phyloP scores from a whole-genome alignment of 1,139 yeast genomes.

The Pichia kudriavzevii region DNA sequence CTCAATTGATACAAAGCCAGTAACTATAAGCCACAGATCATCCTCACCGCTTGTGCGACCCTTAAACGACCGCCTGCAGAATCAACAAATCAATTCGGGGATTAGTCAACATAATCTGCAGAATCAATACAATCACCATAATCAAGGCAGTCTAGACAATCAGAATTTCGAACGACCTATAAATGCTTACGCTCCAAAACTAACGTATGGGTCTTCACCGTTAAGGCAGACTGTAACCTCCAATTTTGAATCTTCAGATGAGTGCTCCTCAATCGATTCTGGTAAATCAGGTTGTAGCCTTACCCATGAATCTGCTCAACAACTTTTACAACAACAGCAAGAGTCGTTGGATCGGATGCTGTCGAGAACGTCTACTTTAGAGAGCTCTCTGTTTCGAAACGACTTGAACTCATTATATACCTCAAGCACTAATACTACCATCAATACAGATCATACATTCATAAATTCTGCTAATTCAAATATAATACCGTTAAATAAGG shows the following conservation, averaged over 20 bases:
- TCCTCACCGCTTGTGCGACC: too few species aligned
- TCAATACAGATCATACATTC: background rate
- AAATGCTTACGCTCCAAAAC: constrained; percentile 3
- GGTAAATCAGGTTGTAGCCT: constrained; percentile 17
- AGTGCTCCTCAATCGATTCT: constrained; percentile 20
- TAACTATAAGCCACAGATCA: too few species aligned
- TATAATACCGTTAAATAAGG: constrained; percentile 27
- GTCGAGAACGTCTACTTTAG: constrained; percentile 11
- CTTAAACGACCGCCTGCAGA: too few species aligned
- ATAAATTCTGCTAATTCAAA: constrained; percentile 7
- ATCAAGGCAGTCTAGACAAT: too few species aligned
- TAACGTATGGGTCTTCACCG: constrained; percentile 18
- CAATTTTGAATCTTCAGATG: constrained; percentile 15
- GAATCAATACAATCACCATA: constrained; percentile 5
- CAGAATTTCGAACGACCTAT: too few species aligned
- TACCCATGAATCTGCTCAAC: constrained; percentile 14
- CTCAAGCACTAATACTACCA: constrained; percentile 11
- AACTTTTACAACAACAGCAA: constrained; percentile 14
- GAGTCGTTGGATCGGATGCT: constrained; percentile 10
- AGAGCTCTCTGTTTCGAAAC: constrained; percentile 16
- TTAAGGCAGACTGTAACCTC: constrained; percentile 14
- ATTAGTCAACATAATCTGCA: too few species aligned
- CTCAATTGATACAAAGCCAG: too few species aligned
- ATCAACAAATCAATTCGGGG: too few species aligned
- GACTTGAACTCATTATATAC: constrained; percentile 19